Base-by-base conservation (phyloP, 2,329 filamentous ascomycete species). In the Tolypocladium inflatum region DNA sequence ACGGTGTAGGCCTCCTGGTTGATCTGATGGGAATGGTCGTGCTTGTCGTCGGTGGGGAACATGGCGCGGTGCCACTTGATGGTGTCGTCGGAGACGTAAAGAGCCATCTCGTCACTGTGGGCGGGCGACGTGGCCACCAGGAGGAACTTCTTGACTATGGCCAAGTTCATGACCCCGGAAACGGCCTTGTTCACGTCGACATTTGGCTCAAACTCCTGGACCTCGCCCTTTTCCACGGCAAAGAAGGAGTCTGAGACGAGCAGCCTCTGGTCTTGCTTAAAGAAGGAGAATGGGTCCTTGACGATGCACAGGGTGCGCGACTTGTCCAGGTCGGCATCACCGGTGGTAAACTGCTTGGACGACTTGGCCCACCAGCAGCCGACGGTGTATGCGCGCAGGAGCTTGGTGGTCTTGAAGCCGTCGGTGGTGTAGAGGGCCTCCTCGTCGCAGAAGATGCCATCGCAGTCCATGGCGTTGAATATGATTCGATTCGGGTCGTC, bases 1-100 rank as follows among this genome's bases (percentile, higher is more conserved):
- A 99, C 83, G 0, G 94, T 99, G 72, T 97, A 99, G 3, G 90
- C 90, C 69, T 93, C 84, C 70, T 96, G 88, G 61, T 91, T 82
- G 66, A 92, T 74, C 54, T 68, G 71, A 59, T 78, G 76, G 48
- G 80, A 90, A 71, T 96, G 91, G 60, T 90, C 87, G 61, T 78
- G 75, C 51, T 77, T 88, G 70, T 96, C 91, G 61, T 89, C 87
- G 51, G 85, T 84, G 9, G 86, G 88, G 72, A 99, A 97, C 68
- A 96, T 84, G 59, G 93, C 93, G 56, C 91, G 86, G 71, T 97
- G 91, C 94, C 94, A 99, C 57, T 81, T 86, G 55, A 85, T 78
- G 15, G 90, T 87, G 70, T 99, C 91, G 64, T 89, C 85, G 11
- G 90, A 91, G 58, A 97, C 87, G 71, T 90, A 99, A 57, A 99